phyloP scores from a whole-genome alignment of 306 rosid genomes.

The Quercus alba region DNA sequence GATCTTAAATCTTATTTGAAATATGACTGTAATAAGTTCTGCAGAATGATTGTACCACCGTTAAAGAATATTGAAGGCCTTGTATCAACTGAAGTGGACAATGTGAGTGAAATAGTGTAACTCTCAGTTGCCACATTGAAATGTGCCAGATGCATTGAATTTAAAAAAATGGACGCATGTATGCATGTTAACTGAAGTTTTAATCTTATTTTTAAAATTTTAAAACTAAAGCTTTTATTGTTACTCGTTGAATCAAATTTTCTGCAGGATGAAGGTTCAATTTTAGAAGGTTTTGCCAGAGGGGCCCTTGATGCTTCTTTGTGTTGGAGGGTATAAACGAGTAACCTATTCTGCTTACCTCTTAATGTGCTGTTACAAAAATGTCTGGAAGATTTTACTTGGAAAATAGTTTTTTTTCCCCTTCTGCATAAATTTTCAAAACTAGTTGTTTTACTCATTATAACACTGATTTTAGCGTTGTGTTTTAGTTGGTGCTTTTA shows the following conservation, averaged over 20 bases:
- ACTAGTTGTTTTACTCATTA: too few species aligned
- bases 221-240: not conserved
- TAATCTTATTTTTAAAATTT: not conserved
- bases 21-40: not conserved
- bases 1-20: constrained; percentile 3
- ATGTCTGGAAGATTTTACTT: too few species aligned
- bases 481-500: too few species aligned
- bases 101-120: constrained; percentile 33
- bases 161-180: too few species aligned
- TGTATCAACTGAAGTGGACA: constrained; percentile 21
- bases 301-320: constrained; percentile 40
- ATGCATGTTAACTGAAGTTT: too few species aligned
- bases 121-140: not conserved
- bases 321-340: constrained; percentile 48
- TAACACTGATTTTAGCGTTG: too few species aligned
- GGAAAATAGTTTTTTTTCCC: too few species aligned
- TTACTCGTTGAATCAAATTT: not conserved
- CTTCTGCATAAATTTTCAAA: too few species aligned
- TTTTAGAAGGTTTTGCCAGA: not conserved
- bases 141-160: not conserved
- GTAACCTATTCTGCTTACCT: not conserved
- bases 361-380: too few species aligned
- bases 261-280: constrained; percentile 46
- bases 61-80: constrained; percentile 57
- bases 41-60: constrained; percentile 50